Conservation (phyloP, 169 alveolate genomes). For the Plasmodium cynomolgi region DNA sequence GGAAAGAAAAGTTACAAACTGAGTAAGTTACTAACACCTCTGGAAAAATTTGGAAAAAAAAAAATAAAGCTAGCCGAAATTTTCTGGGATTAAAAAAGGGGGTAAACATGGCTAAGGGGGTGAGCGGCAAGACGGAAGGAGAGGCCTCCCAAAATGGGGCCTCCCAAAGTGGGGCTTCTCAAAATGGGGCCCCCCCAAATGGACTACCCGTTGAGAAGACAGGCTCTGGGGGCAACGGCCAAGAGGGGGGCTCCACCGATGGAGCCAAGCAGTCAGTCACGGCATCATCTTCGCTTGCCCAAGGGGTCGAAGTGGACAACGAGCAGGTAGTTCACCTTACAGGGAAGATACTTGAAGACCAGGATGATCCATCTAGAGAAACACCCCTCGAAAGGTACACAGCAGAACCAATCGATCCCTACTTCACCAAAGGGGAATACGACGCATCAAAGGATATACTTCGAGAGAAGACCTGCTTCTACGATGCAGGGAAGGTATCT, state of each 20-base stretch:
- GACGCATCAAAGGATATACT: conserved; percentile 28
- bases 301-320: background rate
- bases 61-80: conserved; percentile 25
- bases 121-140: background rate
- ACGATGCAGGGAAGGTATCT: background rate
- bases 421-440: conserved; percentile 38
- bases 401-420: background rate
- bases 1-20: conserved; percentile 31
- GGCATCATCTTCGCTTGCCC: background rate
- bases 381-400: background rate
- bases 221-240: background rate
- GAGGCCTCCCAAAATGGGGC: background rate
- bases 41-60: conserved; percentile 41
- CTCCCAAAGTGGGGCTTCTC: background rate
- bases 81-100: conserved; percentile 11
- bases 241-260: background rate
- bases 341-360: background rate
- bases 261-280: background rate
- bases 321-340: background rate
- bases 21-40: conserved; percentile 27
- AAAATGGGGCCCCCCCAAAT: background rate
- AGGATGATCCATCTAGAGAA: background rate
- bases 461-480: background rate
- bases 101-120: conserved; percentile 3
- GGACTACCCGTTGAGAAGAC: background rate